Conservation (phyloP, 768 basidiomycete genomes). For the Gyrodon lividus region DNA sequence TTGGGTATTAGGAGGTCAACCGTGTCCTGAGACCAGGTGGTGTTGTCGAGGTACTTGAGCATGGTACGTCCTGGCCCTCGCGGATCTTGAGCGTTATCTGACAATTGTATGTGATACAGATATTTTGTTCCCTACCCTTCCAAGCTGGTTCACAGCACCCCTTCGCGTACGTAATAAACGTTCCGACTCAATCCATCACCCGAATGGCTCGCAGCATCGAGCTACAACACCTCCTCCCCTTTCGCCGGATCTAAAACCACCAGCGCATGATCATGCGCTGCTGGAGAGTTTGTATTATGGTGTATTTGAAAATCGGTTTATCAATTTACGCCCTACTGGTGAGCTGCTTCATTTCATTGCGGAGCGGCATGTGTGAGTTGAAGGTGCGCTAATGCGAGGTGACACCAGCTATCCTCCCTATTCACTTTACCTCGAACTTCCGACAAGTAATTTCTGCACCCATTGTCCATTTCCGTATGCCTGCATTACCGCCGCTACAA, state of each 20-base stretch:
- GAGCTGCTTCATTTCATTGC: slow-evolving; percentile 17
- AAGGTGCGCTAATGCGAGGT: slow-evolving; percentile 5
- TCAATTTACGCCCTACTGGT: slow-evolving; percentile 71
- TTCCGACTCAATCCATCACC: slow-evolving; percentile 49
- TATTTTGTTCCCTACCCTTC: slow-evolving; percentile 71
- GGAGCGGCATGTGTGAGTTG: not conserved
- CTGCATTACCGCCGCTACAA: slow-evolving; percentile 62
- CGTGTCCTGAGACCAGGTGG: slow-evolving; percentile 71
- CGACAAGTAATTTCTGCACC: slow-evolving; percentile 62
- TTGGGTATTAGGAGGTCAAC: slow-evolving; percentile 58
- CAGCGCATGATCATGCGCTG: slow-evolving; percentile 65
- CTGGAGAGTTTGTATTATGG: slow-evolving; percentile 66
- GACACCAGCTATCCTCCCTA: slow-evolving; percentile 58
- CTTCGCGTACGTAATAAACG: slow-evolving; percentile 53
- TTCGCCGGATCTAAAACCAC: slow-evolving; percentile 35
- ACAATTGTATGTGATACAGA: slow-evolving; percentile 40
- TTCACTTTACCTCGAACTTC: slow-evolving; percentile 71
- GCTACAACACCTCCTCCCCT: slow-evolving; percentile 29
- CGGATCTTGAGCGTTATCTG: not conserved
- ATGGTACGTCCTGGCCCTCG: slow-evolving; percentile 45
- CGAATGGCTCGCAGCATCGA: slow-evolving; percentile 43
- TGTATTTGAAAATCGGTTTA: slow-evolving; percentile 69
- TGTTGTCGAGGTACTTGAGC: slow-evolving; percentile 68
- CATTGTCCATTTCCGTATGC: slow-evolving; percentile 64
- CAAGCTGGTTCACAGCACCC: slow-evolving; percentile 75